Base-by-base conservation (phyloP, 1,284 basidiomycete genomes). In the Ustilago vetiveriae region DNA sequence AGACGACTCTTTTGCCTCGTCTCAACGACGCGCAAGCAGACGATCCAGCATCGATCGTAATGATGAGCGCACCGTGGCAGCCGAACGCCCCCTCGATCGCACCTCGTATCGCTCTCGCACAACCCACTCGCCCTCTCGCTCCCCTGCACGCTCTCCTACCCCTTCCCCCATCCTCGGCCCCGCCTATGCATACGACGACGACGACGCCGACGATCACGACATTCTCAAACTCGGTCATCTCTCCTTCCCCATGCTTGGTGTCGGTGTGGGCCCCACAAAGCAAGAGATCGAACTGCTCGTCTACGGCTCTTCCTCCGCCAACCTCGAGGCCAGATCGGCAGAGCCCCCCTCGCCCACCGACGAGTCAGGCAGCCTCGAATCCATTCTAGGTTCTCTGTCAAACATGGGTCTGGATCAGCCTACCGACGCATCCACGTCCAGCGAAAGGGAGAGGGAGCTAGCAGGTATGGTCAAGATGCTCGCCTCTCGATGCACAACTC, bases 111-210 rank as follows among this genome's bases (percentile, higher is more conserved):
- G 60, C 16, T 70, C 67, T 13, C 51, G 60, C 14, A 24, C 59
- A n/a, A 57, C 50, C 4, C 59, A 50, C 14, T 69, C 66, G 17
- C 59, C 58, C 10, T 53, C 57, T 2, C 49, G 39, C 17, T 66
- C 64, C 6, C 51, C 57, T 1, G 52, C 38, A 14, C 57, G 72
- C 40, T 74, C 76, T n/a, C 68, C 66, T 32, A 80, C 76, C 6
- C 78, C 76, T 11, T 77, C 76, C 16, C 78, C 78, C 30, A 75
- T 79, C 26, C 58, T 80, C 21, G 78, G 78, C 4, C 48, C 62
- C 19, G 53, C 55, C 32, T 66, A 63, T 45, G 57, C 57, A 5
- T 38, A 44, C 54, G 38, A 50, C 35, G 44, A 50, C 35, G 44
- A 59, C 33, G 39, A 59, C 23, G 40, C 37, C 19, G 45, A 48